These are phyloP conservation scores for Abrus precatorius DNA, from an alignment of 306 rosid genomes.

Conservation along the genomic window DNA sequence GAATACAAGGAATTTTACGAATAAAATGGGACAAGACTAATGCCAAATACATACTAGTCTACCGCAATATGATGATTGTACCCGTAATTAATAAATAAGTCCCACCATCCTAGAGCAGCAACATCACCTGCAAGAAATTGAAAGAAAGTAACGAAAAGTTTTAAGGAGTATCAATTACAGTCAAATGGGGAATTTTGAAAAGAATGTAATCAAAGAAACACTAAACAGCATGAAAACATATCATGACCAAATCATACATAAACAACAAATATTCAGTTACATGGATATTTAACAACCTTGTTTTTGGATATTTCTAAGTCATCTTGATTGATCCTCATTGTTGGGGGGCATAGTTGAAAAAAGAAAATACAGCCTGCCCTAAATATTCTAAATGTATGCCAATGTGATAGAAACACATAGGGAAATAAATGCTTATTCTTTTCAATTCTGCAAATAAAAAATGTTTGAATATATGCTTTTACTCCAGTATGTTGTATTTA, in stretches of 20 bases:
- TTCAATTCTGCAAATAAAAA: not conserved
- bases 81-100: conserved; percentile 91
- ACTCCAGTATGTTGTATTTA: conserved; percentile 3
- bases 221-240: conserved; percentile 10
- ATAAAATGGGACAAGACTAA: conserved; percentile 33
- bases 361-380: not conserved
- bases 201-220: conserved; percentile 11
- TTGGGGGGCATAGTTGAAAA: not conserved
- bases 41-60: conserved; percentile 30
- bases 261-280: not conserved
- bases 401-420: not conserved
- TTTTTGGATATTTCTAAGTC: not conserved
- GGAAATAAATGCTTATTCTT: conserved; percentile 16
- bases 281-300: not conserved
- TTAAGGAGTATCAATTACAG: conserved; percentile 7
- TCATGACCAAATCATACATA: not conserved
- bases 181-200: not conserved
- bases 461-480: not conserved
- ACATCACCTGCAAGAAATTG: conserved; percentile 75
- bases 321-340: not conserved
- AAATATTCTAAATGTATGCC: not conserved
- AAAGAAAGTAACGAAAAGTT: conserved; percentile 34
- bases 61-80: conserved; percentile 50
- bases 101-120: conserved; percentile 97
- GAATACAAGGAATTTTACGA: conserved; percentile 42